Evolutionary conservation across 2,329 filamentous ascomycete genomes (phyloP).

Genomic region (Atkinsonella hypoxylon): DNA sequence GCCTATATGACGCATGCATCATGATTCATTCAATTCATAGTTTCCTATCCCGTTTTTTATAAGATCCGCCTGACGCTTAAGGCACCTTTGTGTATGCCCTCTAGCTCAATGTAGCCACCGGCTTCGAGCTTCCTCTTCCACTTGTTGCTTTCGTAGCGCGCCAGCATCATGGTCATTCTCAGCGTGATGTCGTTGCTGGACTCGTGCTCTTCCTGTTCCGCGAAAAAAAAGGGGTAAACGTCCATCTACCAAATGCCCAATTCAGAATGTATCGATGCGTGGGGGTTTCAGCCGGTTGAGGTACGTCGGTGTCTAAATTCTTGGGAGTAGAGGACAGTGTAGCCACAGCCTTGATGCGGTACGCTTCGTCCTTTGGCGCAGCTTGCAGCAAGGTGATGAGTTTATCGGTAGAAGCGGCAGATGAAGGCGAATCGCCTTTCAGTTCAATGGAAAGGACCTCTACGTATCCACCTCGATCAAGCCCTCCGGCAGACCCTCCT

Average conservation of each 20-base stretch:
- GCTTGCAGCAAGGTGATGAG: conserved; percentile 55
- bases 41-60: conserved; percentile 13
- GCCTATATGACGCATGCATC: not conserved
- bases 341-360: conserved; percentile 74
- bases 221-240: conserved; percentile 51
- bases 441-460: conserved; percentile 81
- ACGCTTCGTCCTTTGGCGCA: conserved; percentile 86
- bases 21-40: not conserved
- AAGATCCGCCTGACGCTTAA: conserved; percentile 41
- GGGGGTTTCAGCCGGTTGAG: conserved; percentile 20
- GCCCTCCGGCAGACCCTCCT: conserved; percentile 59
- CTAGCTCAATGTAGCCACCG: conserved; percentile 40
- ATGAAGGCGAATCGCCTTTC: conserved; percentile 25
- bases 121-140: conserved; percentile 64
- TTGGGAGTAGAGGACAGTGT: conserved; percentile 33
- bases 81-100: conserved; percentile 31
- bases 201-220: conserved; percentile 35
- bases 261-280: conserved; percentile 71
- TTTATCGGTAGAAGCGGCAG: conserved; percentile 43
- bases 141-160: conserved; percentile 59
- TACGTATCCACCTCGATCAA: conserved; percentile 49
- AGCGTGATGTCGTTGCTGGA: conserved; percentile 44
- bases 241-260: conserved; percentile 97
- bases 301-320: conserved; percentile 38
- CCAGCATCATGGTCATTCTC: conserved; percentile 66